Base-by-base conservation (phyloP, 2,329 filamentous ascomycete genomes). In the Penicillium sp. region DNA sequence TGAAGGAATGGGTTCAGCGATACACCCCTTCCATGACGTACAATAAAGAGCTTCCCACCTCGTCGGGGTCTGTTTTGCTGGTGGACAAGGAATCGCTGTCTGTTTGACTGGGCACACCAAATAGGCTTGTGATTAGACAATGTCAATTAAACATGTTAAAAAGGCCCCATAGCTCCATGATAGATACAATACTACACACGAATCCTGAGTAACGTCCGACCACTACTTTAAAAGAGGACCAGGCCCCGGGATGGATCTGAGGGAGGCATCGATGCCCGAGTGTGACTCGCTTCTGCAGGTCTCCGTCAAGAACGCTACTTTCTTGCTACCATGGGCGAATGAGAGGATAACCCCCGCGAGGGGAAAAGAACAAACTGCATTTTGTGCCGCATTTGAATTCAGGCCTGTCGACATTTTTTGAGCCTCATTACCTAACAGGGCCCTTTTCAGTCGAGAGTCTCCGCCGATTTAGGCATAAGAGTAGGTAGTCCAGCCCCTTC, bases 11-110 rank as follows among this genome's bases (percentile, higher is more conserved):
- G 78, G 70, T 80, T 40, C 61, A 67, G 30, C 74, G 72, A 13
- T 79, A 74, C 61, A 73, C 78, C 12, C 76, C 78, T 22, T 70
- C 68, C 3, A 78, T 80, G 75, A 76, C 73, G 9, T 75, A 71
- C 50, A 76, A 69, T 59, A 62, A 72, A 30, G 67, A 73, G 57
- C 67, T 79, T 49, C 69, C 70, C 17, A 80, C 78, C 7, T 79
- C 77, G 6, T 80, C 78, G 12, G 77, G 77, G 5, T 66, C 75
- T 63, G 60, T 75, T 57, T 64, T 75, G 56, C 69, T 66, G 45
- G 58, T 74, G 44, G 60, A 69, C 45, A 71, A 59, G 66, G 50
- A 44, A 33, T 38, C 51, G 26, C 33, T 54, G 12, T 24, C 37
- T 28, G 24, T 12, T 15, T 57, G 44, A 57, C 5, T 30, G 17